These are phyloP conservation scores for Monosporozyma yasuniensis DNA, from an alignment of 805 yeast genomes.

Conservation along the genomic window DNA sequence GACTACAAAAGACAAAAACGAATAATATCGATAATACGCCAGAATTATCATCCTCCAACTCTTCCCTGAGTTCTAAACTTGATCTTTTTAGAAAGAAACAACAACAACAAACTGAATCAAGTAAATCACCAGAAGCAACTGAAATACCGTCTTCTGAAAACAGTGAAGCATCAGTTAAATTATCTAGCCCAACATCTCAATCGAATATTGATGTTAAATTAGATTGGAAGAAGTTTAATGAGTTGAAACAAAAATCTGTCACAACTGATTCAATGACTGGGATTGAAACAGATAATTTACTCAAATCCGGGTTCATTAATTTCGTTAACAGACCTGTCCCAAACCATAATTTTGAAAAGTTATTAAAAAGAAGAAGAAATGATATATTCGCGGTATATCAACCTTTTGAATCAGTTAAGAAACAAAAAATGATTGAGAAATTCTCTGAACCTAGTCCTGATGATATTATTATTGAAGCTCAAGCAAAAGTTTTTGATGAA, in stretches of 20 bases:
- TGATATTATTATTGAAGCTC: conserved; percentile 56
- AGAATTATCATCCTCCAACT: neutral
- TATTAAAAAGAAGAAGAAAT: neutral
- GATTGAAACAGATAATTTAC: neutral
- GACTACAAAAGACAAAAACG: neutral
- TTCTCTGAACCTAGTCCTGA: conserved; percentile 77
- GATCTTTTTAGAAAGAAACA: conserved; percentile 8
- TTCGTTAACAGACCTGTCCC: neutral
- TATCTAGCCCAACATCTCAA: neutral
- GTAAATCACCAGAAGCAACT: neutral
- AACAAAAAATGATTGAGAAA: conserved; percentile 34
- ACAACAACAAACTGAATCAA: neutral
- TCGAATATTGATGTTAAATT: neutral
- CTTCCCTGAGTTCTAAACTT: conserved; percentile 9
- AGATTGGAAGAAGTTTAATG: neutral
- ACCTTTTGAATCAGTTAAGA: conserved; percentile 31
- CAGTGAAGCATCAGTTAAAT: neutral
- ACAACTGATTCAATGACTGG: neutral
- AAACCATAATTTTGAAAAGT: neutral
- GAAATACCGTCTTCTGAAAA: neutral
- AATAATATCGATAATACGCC: neutral
- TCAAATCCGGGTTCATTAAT: neutral
- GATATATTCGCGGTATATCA: conserved; percentile 22
- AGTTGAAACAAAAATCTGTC: neutral
- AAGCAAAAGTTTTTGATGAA: conserved; percentile 37